Base-by-base conservation (phyloP, 805 yeast genomes). In the Metschnikowia noctiluminum region DNA sequence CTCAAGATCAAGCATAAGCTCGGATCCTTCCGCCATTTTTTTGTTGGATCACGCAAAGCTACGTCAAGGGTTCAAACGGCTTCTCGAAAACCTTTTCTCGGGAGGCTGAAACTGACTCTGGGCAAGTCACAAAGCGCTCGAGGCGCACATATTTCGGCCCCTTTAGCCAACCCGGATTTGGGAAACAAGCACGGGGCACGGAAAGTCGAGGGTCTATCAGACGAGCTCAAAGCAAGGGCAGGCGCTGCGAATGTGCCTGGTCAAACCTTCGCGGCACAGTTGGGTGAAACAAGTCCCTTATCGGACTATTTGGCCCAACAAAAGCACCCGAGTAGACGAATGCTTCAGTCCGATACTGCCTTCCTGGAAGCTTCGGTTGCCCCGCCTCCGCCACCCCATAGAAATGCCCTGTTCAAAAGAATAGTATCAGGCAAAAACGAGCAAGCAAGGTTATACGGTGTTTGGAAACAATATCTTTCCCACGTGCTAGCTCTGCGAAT, bases 401-500 rank as follows among this genome's bases (percentile, higher is more conserved):
- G 12, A 5, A 28, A 41, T 28, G n/a, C 21, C 11, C 48, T 35
- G 46, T 44, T 49, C 38, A 31, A 42, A 30, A 34, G 31, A 14
- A 11, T 30, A 6, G 34, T 45, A 10, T 31, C 44, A 13, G 10
- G 30, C 11, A 31, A 10, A 14, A 37, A 28, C 34, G 44, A 48
- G 11, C 37, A 32, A 16, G 36, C 21, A 12, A 38, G 14, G 42
- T 39, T 45, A 13, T 43, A 49, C 15, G 32, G 27, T n/a, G 48
- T 59, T 2, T 73, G 78, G 78, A 62, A 59, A 38, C 58, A 49
- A 16, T 73, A 73, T 52, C 63, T 73, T 44, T 43, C 58, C 40
- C 57, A 61, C 40, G 76, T 72, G 6, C 48, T 71, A n/a, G 58
- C 60, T 30, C 69, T 65, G 55, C 53, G 78, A 28, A 71, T 73